These are phyloP conservation scores for Pichia cabralensis DNA, from an alignment of 805 yeast genomes.

Conservation along the genomic window DNA sequence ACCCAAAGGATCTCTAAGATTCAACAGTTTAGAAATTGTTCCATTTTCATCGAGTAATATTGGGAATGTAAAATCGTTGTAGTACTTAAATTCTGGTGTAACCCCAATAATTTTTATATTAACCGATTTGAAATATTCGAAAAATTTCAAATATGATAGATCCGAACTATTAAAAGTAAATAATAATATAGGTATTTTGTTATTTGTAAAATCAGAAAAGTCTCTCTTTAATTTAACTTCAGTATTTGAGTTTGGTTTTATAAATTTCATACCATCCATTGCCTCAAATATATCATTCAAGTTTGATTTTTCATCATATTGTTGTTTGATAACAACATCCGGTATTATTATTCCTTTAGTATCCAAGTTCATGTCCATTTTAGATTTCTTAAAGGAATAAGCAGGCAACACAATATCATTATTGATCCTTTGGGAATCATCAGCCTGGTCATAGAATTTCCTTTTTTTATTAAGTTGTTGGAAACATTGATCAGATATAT, in stretches of 20 bases:
- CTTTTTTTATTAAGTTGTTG: too few species aligned
- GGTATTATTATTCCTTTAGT: too few species aligned
- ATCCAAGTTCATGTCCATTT: too few species aligned
- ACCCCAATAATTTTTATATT: constrained; percentile 14
- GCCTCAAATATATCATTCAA: not conserved
- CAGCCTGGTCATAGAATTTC: too few species aligned
- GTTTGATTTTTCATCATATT: constrained; percentile 1
- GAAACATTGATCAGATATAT: too few species aligned
- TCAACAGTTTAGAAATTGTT: constrained; percentile 15
- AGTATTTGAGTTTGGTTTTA: not conserved
- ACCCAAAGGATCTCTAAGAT: constrained; percentile 25
- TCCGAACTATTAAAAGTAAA: constrained; percentile 5
- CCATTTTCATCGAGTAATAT: constrained; percentile 22
- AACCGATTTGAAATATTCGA: not conserved
- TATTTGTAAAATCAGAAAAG: not conserved
- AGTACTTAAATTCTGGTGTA: constrained; percentile 13
- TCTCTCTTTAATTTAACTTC: not conserved
- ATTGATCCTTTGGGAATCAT: too few species aligned
- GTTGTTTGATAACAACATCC: too few species aligned
- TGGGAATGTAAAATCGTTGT: constrained; percentile 17
- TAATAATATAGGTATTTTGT: not conserved
- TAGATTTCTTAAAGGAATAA: too few species aligned
- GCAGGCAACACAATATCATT: too few species aligned
- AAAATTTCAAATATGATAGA: not conserved
- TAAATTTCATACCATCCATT: not conserved